Evolutionary conservation across 2,329 filamentous ascomycete genomes (phyloP), one percentile per base, ranked within the genome.

Genomic region (Cladosporium sp.): DNA sequence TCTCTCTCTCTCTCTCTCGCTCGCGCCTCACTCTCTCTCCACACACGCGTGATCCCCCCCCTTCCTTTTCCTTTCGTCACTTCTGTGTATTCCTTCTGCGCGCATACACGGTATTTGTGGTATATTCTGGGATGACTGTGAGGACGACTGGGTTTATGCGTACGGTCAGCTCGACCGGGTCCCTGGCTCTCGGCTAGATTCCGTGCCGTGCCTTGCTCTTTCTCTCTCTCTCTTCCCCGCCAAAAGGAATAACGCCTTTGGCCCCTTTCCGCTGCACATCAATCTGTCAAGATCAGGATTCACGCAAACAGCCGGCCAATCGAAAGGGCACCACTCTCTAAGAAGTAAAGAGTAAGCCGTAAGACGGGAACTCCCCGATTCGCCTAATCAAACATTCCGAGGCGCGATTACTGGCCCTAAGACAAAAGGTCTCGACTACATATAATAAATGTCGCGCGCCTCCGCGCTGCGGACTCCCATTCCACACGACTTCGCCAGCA

Each of bases 401-500:
- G 1, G 18, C n/a, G 10, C n/a, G 31, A 10, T 10, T 14, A 35
- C 33, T 35, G 33, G 33, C 33, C 23, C 23, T 26, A 26, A 26
- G 23, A 26, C 33, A 35, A 8, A 35, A 35, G 14, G 14, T 4
- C 3, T 35, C 33, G 11, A 18, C n/a, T 29, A 29, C 16, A 61
- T 12, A 6, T 23, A 52, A 61, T 46, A 55, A 53, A 63, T 63
- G 61, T 63, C 61, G 61, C 61, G 50, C 49, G 61, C 46, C 50
- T 56, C 59, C 21, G 59, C 59, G 33, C 59, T 46, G 29, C 61
- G 52, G 33, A 55, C 61, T 55, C 49, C 46, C 46, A 35, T 29
- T 35, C 61, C 50, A 28, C 56, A 29, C n/a, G 33, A 35, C 35
- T 59, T 57, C 29, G 55, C 29, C 55, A 40, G 55, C 55, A 40